Conservation (phyloP, 2,329 filamentous ascomycete species). For the Colletotrichum endophyticum region DNA sequence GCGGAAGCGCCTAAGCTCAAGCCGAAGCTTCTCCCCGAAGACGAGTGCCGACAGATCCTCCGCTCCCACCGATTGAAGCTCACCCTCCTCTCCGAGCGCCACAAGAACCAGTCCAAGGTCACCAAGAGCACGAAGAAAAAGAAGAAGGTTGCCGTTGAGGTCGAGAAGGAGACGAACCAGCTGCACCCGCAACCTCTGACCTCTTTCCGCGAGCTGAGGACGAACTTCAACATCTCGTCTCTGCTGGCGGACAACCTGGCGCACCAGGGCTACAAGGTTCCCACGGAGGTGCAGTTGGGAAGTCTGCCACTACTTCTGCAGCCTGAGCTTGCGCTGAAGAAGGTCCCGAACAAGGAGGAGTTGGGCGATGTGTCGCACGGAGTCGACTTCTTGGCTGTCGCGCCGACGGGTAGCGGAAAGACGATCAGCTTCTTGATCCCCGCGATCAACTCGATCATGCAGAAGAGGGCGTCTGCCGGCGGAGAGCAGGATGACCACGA, state of each 20-base stretch:
- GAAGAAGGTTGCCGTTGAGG: constrained; percentile 42
- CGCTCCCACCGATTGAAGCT: constrained; percentile 86
- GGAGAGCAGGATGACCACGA: constrained; percentile 45
- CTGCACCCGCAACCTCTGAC: constrained; percentile 82
- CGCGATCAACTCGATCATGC: constrained; percentile 76
- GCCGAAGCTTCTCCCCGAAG: constrained; percentile 60
- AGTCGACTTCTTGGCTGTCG: constrained; percentile 84
- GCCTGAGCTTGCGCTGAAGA: constrained; percentile 53
- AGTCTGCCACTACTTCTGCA: constrained; percentile 79
- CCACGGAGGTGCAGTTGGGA: constrained; percentile 93
- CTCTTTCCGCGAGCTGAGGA: constrained; percentile 75
- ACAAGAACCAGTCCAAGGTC: constrained; percentile 43
- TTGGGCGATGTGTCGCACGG: constrained; percentile 32
- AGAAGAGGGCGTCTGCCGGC: constrained; percentile 52
- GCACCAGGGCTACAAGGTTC: constrained; percentile 83
- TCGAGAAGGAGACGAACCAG: constrained; percentile 61
- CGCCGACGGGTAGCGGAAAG: constrained; percentile 96
- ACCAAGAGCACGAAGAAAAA: constrained; percentile 60
- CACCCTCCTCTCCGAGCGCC: constrained; percentile 68
- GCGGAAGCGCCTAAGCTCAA: constrained; percentile 30
- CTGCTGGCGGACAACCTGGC: constrained; percentile 79
- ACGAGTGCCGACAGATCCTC: constrained; percentile 76
- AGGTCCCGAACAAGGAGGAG: constrained; percentile 37
- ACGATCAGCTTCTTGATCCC: constrained; percentile 93
- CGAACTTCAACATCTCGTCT: constrained; percentile 74